Evolutionary conservation across 768 basidiomycete genomes (phyloP), one percentile per base, ranked within the genome.

Genomic region (Vararia minispora): DNA sequence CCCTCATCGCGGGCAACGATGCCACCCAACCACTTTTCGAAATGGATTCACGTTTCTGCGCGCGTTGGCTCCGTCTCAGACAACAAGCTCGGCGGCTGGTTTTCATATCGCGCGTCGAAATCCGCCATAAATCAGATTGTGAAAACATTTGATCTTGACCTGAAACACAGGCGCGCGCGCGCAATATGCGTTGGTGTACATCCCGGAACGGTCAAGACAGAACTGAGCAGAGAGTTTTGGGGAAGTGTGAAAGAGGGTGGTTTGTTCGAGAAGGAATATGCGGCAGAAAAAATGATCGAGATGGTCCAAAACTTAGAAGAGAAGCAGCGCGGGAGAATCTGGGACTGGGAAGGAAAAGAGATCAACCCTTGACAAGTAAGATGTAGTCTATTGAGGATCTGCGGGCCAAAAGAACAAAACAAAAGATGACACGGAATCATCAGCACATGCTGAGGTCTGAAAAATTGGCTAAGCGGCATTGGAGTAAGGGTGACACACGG

Each of bases 61-160:
- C 70, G 72, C 27, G 68, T 76, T 7, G 74, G 75, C 22, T 74
- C 71, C 27, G 66, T 76, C 38, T 61, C 64, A 14, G 74, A 79
- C 48, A 79, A 77, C 50, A 57, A 54, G 18, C 62, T 61, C 17
- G 75, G 74, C 13, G 76, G 74, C 26, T 76, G 74, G 74, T 76
- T 69, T 50, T 75, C 72, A 23, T 76, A 76, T 52, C 69, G 74
- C 20, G 60, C 71, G 14, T 75, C 73, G 35, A 77, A 76, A 52
- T 69, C 75, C 1, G 74, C 75, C 35, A 65, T 79, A 33, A 76
- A 79, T 46, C 74, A 77, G 47, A 65, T 70, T n/a, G 52, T 76
- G 51, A 71, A 69, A 44, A 76, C 73, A 13, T 76, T 75, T 46
- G 72, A 79, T 52, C 45, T 69, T 33, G 64, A 76, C 39, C 56